Conservation (phyloP, 1,284 basidiomycete species). For the Jaminaea rosea region DNA sequence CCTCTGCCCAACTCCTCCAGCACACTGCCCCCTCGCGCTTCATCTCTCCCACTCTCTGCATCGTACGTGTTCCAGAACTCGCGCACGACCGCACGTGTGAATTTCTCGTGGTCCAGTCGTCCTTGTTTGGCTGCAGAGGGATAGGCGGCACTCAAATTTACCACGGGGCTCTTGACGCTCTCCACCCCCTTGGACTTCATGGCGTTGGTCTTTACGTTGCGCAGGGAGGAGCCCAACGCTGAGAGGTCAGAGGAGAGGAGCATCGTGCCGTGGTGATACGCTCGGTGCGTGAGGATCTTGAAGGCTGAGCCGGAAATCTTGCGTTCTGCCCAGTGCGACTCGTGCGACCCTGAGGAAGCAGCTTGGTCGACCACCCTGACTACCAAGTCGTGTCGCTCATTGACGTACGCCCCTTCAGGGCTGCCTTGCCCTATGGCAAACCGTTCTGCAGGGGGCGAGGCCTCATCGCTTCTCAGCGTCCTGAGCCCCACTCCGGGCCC, state of each 20-base stretch:
- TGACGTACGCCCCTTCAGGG: constrained; percentile 53
- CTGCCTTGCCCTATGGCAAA: not conserved
- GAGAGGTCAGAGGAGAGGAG: constrained; percentile 55
- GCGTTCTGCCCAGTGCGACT: constrained; percentile 9
- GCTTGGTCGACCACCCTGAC: constrained; percentile 50
- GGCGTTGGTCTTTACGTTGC: constrained; percentile 60
- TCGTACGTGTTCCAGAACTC: not conserved
- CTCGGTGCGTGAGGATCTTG: constrained; percentile 80
- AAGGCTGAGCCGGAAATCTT: constrained; percentile 96
- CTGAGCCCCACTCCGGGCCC: not conserved
- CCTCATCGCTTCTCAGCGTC: not conserved
- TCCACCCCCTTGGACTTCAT: constrained; percentile 73
- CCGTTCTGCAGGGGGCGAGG: not conserved
- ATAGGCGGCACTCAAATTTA: constrained; percentile 62
- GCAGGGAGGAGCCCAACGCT: constrained; percentile 25
- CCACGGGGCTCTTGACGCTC: constrained; percentile 84
- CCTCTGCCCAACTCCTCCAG: not conserved
- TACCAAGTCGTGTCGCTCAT: constrained; percentile 71
- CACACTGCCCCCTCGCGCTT: not conserved
- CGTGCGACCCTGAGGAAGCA: constrained; percentile 2
- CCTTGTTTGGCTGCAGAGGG: constrained; percentile 45
- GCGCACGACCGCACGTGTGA: not conserved
- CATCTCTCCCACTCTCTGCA: not conserved
- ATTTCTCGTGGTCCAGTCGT: not conserved
- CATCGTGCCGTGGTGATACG: constrained; percentile 99